phyloP scores from a whole-genome alignment of 2,329 filamentous ascomycete genomes.

The Madurella fahalii region DNA sequence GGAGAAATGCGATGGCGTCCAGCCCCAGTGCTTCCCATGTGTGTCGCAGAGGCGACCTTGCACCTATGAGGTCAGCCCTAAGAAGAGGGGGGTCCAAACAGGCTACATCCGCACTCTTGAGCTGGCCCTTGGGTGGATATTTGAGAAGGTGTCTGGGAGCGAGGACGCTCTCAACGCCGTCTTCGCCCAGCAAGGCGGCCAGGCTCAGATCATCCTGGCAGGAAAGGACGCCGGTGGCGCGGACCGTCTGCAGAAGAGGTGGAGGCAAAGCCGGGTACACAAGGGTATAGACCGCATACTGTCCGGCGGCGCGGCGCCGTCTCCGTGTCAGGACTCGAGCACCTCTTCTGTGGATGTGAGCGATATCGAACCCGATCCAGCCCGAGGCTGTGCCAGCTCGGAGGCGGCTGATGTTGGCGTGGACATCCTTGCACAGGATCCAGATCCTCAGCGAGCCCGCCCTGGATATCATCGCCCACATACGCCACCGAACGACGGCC shows the following conservation, averaged over 20 bases:
- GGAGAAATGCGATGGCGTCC: constrained; percentile 68
- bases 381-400: constrained; percentile 11
- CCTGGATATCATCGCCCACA: not conserved
- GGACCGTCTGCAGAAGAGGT: constrained; percentile 57
- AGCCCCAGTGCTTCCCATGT: constrained; percentile 65
- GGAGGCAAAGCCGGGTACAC: constrained; percentile 60
- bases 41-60: constrained; percentile 59
- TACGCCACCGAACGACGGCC: not conserved
- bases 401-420: not conserved
- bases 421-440: not conserved
- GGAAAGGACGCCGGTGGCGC: constrained; percentile 50
- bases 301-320: constrained; percentile 40
- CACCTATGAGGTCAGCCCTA: constrained; percentile 67
- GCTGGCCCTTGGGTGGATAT: constrained; percentile 62
- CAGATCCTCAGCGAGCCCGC: not conserved
- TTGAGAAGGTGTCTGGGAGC: constrained; percentile 56
- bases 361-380: constrained; percentile 30
- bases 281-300: constrained; percentile 60
- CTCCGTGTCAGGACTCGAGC: constrained; percentile 30
- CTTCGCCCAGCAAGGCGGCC: constrained; percentile 43
- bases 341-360: constrained; percentile 32
- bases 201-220: constrained; percentile 43
- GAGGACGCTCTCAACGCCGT: constrained; percentile 55
- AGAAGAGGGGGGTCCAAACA: constrained; percentile 75
- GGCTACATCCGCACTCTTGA: constrained; percentile 74